Base-by-base conservation (phyloP, 176 grass and related monocot species). In the Hordeum marinum region DNA sequence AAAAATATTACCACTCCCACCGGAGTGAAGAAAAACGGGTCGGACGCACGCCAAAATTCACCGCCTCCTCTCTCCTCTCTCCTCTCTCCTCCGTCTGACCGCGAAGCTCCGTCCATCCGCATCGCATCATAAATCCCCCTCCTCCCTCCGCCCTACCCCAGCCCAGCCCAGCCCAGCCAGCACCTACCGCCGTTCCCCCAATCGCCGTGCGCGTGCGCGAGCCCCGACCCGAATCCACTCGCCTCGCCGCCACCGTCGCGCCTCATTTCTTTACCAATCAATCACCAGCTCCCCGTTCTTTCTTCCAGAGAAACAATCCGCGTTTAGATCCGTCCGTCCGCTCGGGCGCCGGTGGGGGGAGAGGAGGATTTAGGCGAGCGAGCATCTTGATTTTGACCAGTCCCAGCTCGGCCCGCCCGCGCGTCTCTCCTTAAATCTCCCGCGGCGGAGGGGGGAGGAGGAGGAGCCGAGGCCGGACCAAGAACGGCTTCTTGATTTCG, bases 141-240 rank as follows among this genome's bases (percentile, higher is more conserved):
- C 32, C 41, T 81, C 69, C 81, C 35, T 29, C 29, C 5, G 0
- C 32, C 45, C 46, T 4, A 67, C 84, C 61, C 21, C 64, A 36
- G 35, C 68, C 68, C 70, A 48, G 18, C 71, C 24, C 71, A 11
- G 58, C 6, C 37, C 37, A 52, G 14, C 29, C 64, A 29, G 68
- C 85, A 84, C 89, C 89, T 72, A 84, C 60, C 75, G 63, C 75
- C 80, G 42, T 76, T 74, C 85, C 75, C 75, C 88, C 80, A 87
- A 75, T 90, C 25, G 67, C 59, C 73, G 23, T 54, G 17, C 71
- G 21, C 46, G 24, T 74, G 89, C 80, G 57, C 67, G 37, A 59
- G 66, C 80, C 84, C 80, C 75, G 69, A 90, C 84, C 80, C 75
- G 62, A 90, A 87, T 79, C 88, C 72, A 54, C 72, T 75, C 26